These are phyloP conservation scores for Spathaspora hagerdaliae DNA, from an alignment of 805 yeast genomes.

Conservation along the genomic window DNA sequence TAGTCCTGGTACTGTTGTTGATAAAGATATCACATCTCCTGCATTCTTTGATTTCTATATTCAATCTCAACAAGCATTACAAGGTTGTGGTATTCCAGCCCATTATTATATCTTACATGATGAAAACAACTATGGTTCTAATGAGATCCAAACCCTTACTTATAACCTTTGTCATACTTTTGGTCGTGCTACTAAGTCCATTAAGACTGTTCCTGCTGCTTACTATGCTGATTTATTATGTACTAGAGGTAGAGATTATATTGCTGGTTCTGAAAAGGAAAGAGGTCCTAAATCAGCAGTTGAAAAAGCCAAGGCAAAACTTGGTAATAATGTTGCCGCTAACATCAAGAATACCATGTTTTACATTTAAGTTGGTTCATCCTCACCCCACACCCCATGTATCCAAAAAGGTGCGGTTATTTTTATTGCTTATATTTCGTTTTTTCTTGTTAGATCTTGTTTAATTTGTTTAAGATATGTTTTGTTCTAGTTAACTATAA, in stretches of 20 bases:
- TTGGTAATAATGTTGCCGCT: slow-evolving; percentile 3
- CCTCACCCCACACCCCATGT: neutral
- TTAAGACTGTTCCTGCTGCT: slow-evolving; percentile 8
- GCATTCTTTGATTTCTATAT: slow-evolving; percentile 8
- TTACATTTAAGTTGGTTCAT: slow-evolving; percentile 2
- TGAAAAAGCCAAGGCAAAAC: slow-evolving; percentile 4
- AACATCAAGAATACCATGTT: slow-evolving; percentile 6
- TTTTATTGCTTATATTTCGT: no score
- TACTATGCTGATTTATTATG: slow-evolving; percentile 8
- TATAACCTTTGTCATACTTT: slow-evolving; percentile 8
- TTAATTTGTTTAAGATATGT: no score
- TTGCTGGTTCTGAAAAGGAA: slow-evolving; percentile 3
- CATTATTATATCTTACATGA: slow-evolving; percentile 9
- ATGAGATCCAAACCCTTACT: slow-evolving; percentile 7
- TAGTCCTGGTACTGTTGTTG: slow-evolving; percentile 6
- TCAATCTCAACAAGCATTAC: slow-evolving; percentile 9
- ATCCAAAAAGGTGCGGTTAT: no score
- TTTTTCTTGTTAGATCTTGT: no score
- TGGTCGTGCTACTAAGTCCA: slow-evolving; percentile 8
- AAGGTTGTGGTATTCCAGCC: slow-evolving; percentile 9
- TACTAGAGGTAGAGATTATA: slow-evolving; percentile 7
- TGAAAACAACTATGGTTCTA: slow-evolving; percentile 5
- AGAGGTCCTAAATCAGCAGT: slow-evolving; percentile 1
- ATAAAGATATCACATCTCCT: slow-evolving; percentile 4
- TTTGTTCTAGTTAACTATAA: no score